Evolutionary conservation across 306 rosid species (phyloP).

Genomic region (Cucumis sativus): Cucumber_9930_V3 NC_026655.2:31272501-31273000

Average conservation of each 20-base stretch:
- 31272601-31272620: background rate
- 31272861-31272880: background rate
- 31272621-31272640: background rate
- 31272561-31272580: background rate
- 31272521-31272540: background rate
- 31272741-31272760: background rate
- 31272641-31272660: background rate
- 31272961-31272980: slow-evolving; percentile 10
- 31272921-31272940: background rate
- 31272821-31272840: background rate
- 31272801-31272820: background rate
- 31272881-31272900: background rate
- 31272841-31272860: background rate
- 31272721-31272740: background rate
- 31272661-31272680: background rate
- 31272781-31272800: background rate
- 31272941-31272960: slow-evolving; percentile 12
- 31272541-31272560: background rate
- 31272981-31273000: slow-evolving; percentile 6
- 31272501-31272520: background rate
- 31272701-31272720: background rate
- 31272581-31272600: background rate
- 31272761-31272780: background rate
- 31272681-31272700: background rate
- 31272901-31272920: background rate